Evolutionary conservation across 2,329 filamentous ascomycete species (phyloP), one percentile per base, ranked within the genome.

Genomic region (Fusarium pseudocircinatum): DNA sequence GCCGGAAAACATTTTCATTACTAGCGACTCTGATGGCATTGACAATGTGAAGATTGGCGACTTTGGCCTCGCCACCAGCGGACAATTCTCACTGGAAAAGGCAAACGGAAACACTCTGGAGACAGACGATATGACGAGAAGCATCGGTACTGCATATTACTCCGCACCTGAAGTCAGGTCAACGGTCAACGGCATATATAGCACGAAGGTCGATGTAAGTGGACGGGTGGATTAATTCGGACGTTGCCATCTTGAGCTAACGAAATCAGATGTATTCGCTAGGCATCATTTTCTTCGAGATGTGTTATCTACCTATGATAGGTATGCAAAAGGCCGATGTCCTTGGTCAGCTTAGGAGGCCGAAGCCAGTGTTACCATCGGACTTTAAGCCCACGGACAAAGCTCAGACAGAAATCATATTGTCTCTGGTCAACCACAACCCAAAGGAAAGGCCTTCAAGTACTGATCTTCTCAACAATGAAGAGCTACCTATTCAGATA

Each of bases 271-370:
- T 99, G 96, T 99, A 96, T 80, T 98, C 96, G 0, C 87, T 99
- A 46, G 96, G 96, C 1, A 93, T 99, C 72, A 98, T 99, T 64
- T 97, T 99, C 83, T 98, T 98, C 75, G 96, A 99, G 82, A 99
- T 99, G 96, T 97, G 93, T 78, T 95, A 91, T 73, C 83, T 85
- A 39, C 86, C 89, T 1, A 88, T 92, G 83, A 85, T 91, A 79
- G 90, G 90, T 9, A 92, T 92, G 89, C 87, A 92, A 76, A 87
- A 90, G 70, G 89, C 88, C 4, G 83, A 87, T 58, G 88, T 91
- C 8, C 86, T 98, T 34, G 88, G 92, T 59, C 85, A 88, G 61
- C 86, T 98, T 46, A 89, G 94, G 50, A 87, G 91, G 74, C 89
- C 90, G 43, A 85, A 90, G 18, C 91, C 94, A 43, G 82, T 84